Base-by-base conservation (phyloP, 352 stramenopile genomes). In the Pythium guiyangense region DNA sequence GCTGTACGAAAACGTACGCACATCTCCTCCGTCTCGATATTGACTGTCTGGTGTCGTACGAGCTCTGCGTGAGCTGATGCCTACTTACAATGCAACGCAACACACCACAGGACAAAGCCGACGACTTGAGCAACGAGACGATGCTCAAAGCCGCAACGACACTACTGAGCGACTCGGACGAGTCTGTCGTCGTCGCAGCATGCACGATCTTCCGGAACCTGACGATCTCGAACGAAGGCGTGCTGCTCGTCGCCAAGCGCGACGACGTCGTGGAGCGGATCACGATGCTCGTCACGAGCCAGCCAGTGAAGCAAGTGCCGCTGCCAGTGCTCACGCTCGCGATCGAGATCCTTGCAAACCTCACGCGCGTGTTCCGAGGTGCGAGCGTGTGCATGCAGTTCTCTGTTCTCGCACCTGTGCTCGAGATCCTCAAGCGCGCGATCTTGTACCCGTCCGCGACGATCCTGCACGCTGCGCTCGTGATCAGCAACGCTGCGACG, bases 361-460 rank as follows among this genome's bases (percentile, higher is more conserved):
- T 88, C n/a, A 88, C 79, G 6, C 67, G 77, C 4, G 54, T 88
- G 9, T 76, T 78, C 49, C 71, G 86, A 66, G 79, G 79, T 8
- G 71, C 73, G 18, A 63, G 72, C 2, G 63, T 61, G 15, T 76
- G 64, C 20, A 66, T 66, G 35, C 66, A 81, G n/a, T 77, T 69
- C 27, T 56, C 71, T 1, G 50, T 90, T 49, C 66, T 83, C 29
- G 55, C 63, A 18, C 68, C 73, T 3, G 66, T 87, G 49, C 64
- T 90, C 20, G 67, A 67, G 6, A 64, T 90, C 35, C 56, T 90
- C 9, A 88, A 86, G 56, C 82, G 83, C 31, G 67, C 63, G 15
- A 59, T 66, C 1, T 34, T 87, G 39, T 90, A 77, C 47, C 71
- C 65, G 11, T 46, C 67, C 2, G 55, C 71, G 37, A 84, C 70